These are phyloP conservation scores for Orbilia blumenaviensis DNA, from an alignment of 2,329 filamentous ascomycete species.

Conservation along the genomic window DNA sequence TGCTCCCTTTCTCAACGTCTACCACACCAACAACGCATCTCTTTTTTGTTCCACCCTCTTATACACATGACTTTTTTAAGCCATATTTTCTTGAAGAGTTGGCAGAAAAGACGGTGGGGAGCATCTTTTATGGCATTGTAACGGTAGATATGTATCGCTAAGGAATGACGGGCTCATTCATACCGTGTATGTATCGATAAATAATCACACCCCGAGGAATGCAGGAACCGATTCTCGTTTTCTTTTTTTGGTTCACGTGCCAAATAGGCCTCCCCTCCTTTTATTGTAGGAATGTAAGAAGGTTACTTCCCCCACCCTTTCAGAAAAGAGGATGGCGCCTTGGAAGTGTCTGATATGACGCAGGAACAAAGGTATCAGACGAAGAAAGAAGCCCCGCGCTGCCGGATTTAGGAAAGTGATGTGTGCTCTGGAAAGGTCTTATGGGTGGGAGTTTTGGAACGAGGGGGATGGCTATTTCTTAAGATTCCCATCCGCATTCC, in stretches of 20 bases:
- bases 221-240: not conserved
- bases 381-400: not conserved
- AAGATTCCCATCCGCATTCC: not conserved
- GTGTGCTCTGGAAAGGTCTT: not conserved
- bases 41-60: not conserved
- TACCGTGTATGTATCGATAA: not conserved
- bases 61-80: not conserved
- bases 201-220: not conserved
- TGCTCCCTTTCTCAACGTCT: not conserved
- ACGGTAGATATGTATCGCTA: too few species aligned
- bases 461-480: not conserved
- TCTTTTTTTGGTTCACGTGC: not conserved
- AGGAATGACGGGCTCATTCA: not conserved
- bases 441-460: not conserved
- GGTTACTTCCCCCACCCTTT: not conserved
- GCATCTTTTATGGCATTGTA: too few species aligned
- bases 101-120: too few species aligned
- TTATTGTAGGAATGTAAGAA: too few species aligned
- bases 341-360: not conserved
- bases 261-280: not conserved
- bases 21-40: constrained; percentile 44
- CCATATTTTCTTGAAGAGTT: not conserved
- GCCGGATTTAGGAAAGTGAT: not conserved
- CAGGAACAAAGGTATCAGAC: not conserved
- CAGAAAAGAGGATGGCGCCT: too few species aligned